Evolutionary conservation across 306 rosid species (phyloP).

Genomic region (Cucumis hystrix): DNA sequence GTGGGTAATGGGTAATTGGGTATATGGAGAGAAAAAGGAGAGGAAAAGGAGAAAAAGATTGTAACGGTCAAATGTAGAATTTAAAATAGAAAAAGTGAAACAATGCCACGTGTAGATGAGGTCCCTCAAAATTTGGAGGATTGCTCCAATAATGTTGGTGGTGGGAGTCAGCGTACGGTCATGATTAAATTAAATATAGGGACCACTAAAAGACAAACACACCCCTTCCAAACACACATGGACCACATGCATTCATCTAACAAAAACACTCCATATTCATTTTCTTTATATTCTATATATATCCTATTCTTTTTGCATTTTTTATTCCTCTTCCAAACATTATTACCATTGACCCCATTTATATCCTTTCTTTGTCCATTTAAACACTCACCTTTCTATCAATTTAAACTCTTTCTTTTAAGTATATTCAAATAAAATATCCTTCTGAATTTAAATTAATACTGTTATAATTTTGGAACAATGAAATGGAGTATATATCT

Average conservation of each 20-base stretch:
- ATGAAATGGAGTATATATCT: no score
- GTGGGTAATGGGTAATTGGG: no score
- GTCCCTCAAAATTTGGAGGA: not conserved
- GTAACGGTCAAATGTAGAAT: not conserved
- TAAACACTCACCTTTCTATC: no score
- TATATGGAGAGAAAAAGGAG: no score
- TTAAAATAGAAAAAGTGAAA: not conserved
- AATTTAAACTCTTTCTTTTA: no score
- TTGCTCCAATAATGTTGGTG: slow-evolving; percentile 8
- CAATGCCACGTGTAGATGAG: slow-evolving; percentile 5
- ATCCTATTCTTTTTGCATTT: not conserved
- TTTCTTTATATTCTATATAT: not conserved
- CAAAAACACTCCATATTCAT: not conserved
- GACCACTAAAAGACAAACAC: not conserved
- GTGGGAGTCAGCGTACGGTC: not conserved
- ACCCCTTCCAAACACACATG: not conserved
- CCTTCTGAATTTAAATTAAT: no score
- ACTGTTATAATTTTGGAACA: no score
- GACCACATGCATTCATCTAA: slow-evolving; percentile 2
- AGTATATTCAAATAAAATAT: no score
- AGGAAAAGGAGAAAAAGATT: not conserved
- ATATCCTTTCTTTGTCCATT: no score
- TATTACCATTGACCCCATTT: no score
- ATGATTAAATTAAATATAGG: not conserved
- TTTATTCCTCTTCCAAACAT: not conserved